Percentiles rank a stretch among this genome's conserved stretches.
Conservation (phyloP, 169 alveolate species). For the Cryptosporidium sp. region DNA sequence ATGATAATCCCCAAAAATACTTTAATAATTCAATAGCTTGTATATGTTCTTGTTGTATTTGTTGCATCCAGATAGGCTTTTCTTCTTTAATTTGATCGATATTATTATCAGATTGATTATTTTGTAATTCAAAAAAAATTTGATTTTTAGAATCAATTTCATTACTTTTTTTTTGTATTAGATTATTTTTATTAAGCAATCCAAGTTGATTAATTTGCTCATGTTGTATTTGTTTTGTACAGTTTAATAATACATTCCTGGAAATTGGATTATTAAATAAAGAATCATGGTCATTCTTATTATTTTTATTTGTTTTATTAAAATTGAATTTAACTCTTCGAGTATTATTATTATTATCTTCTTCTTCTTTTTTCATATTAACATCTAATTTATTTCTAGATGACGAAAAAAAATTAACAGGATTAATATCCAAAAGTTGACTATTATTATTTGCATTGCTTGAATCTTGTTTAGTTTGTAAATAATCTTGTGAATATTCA, state of each 20-base stretch:
- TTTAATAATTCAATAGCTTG: slow-evolving; percentile 49
- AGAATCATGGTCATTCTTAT: background rate
- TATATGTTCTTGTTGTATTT: slow-evolving; percentile 31
- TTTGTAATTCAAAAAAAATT: background rate
- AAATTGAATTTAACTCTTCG: background rate
- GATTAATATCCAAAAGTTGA: slow-evolving; percentile 40
- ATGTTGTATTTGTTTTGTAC: slow-evolving; percentile 71
- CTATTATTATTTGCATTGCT: background rate
- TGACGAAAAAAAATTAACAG: slow-evolving; percentile 29
- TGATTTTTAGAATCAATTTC: background rate
- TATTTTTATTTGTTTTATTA: background rate
- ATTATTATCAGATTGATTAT: background rate
- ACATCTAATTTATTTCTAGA: background rate
- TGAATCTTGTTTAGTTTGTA: background rate
- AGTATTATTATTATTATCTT: background rate
- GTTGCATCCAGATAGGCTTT: slow-evolving; percentile 51
- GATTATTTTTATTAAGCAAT: background rate
- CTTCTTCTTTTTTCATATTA: slow-evolving; percentile 6
- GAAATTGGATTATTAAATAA: slow-evolving; percentile 28
- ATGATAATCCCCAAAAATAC: slow-evolving; percentile 42
- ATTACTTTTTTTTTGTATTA: slow-evolving; percentile 1
- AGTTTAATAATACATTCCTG: background rate
- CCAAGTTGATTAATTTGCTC: slow-evolving; percentile 56
- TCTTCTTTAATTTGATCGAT: slow-evolving; percentile 9
- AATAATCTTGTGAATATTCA: slow-evolving; percentile 35